phyloP scores from a whole-genome alignment of 257 asterid species.

The Gardenia jasminoides region DNA sequence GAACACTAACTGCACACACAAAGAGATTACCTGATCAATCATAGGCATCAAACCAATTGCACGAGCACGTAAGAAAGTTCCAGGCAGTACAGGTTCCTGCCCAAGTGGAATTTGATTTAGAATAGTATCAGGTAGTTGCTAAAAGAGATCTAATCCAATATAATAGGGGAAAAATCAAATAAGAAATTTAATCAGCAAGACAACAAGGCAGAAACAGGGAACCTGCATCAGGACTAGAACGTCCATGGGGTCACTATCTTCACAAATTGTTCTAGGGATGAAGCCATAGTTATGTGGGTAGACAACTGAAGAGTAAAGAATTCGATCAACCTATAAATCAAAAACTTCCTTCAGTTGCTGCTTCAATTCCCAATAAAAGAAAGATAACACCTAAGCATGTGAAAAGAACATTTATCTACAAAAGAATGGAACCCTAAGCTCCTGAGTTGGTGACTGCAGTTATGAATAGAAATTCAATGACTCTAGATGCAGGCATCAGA shows the following conservation, averaged over 20 bases:
- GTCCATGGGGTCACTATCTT: constrained; percentile 89
- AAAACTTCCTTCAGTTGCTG: constrained; percentile 7
- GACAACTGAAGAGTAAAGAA: constrained; percentile 91
- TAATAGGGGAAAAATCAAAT: background rate
- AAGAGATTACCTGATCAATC: constrained; percentile 79
- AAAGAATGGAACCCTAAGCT: background rate
- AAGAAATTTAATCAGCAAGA: background rate
- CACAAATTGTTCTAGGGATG: constrained; percentile 87
- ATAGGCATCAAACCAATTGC: constrained; percentile 98
- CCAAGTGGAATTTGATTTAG: background rate
- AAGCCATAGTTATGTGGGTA: constrained; percentile 96
- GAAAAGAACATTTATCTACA: background rate
- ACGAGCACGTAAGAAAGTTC: constrained; percentile 88
- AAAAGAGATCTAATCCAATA: background rate
- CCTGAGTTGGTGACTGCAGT: background rate
- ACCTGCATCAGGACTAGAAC: constrained; percentile 94
- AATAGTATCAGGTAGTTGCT: background rate
- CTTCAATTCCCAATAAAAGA: constrained; percentile 8
- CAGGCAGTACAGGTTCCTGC: constrained; percentile 87
- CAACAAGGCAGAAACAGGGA: constrained; percentile 11
- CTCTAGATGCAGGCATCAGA: background rate
- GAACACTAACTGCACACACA: background rate
- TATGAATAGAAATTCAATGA: background rate
- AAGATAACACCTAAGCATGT: background rate
- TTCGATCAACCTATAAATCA: constrained; percentile 64